Percentiles rank a stretch among this genome's conserved stretches.
Conservation (phyloP, 768 basidiomycete genomes). For the Russula sp. region DNA sequence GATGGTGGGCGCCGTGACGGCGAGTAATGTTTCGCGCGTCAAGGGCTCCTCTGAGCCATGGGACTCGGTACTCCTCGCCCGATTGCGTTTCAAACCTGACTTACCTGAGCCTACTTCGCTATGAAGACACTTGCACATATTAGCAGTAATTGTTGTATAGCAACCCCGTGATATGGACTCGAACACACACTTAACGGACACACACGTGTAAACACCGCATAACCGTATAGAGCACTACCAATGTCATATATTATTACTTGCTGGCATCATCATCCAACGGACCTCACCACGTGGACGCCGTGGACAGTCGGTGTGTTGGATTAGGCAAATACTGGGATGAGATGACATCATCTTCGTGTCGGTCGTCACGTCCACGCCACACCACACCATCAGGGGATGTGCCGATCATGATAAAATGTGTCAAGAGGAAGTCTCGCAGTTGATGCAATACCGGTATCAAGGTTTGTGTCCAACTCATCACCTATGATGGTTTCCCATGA, state of each 20-base stretch:
- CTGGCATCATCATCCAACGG: neutral
- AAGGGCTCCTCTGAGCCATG: constrained; percentile 38
- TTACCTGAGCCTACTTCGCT: constrained; percentile 53
- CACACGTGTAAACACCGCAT: neutral
- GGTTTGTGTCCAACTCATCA: constrained; percentile 9
- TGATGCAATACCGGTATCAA: constrained; percentile 14
- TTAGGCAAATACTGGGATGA: no score
- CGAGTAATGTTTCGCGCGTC: constrained; percentile 53
- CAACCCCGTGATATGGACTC: neutral
- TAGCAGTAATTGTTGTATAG: neutral
- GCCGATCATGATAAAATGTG: constrained; percentile 4
- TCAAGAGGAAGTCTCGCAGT: neutral
- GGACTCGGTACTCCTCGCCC: constrained; percentile 62
- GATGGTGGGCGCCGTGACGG: constrained; percentile 33
- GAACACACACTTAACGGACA: neutral
- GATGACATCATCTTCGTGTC: neutral
- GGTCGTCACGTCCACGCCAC: no score
- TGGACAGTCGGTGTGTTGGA: no score
- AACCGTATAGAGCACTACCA: neutral
- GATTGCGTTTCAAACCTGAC: constrained; percentile 65
- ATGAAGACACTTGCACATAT: constrained; percentile 28
- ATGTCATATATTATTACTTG: neutral
- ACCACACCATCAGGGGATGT: neutral
- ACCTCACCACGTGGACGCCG: no score
- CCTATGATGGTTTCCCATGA: neutral